Conservation (phyloP, 1,139 yeast genomes). For the Magnusiomyces ingens region DNA sequence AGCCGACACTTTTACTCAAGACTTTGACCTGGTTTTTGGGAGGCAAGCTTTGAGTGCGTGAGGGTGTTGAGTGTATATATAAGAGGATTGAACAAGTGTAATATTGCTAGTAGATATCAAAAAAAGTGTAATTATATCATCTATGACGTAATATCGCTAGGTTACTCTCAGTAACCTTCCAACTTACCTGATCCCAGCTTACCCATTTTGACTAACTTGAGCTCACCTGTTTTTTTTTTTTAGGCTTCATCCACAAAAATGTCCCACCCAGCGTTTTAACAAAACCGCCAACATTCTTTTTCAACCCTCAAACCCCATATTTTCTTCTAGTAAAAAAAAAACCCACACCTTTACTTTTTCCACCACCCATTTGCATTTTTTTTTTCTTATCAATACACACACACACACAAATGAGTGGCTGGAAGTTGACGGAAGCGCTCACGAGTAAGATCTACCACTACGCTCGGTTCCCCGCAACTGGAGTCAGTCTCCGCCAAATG, state of each 20-base stretch:
- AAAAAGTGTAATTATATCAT: too few species aligned
- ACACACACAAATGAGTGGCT: constrained; percentile 7
- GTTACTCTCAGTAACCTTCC: too few species aligned
- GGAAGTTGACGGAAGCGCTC: constrained; percentile 23
- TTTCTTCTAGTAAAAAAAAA: background rate
- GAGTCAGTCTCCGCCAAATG: constrained; percentile 81
- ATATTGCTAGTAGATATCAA: too few species aligned
- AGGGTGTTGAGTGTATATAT: too few species aligned
- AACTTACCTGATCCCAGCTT: too few species aligned
- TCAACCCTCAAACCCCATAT: background rate
- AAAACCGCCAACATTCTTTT: too few species aligned
- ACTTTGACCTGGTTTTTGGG: constrained; percentile 43
- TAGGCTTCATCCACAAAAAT: background rate
- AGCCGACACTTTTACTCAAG: constrained; percentile 47
- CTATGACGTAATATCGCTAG: too few species aligned
- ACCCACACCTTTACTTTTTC: background rate
- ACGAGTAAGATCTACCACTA: constrained; percentile 40
- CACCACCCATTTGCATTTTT: background rate
- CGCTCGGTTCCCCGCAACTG: constrained; percentile 76
- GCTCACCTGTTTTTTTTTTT: background rate
- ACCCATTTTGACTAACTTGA: too few species aligned
- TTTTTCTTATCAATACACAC: background rate
- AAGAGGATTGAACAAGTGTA: too few species aligned
- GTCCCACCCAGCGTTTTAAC: too few species aligned
- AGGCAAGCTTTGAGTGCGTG: constrained; percentile 35